Evolutionary conservation across 768 basidiomycete species (phyloP), one percentile per base, ranked within the genome.

Genomic region (Panaeolus papilionaceus): DNA sequence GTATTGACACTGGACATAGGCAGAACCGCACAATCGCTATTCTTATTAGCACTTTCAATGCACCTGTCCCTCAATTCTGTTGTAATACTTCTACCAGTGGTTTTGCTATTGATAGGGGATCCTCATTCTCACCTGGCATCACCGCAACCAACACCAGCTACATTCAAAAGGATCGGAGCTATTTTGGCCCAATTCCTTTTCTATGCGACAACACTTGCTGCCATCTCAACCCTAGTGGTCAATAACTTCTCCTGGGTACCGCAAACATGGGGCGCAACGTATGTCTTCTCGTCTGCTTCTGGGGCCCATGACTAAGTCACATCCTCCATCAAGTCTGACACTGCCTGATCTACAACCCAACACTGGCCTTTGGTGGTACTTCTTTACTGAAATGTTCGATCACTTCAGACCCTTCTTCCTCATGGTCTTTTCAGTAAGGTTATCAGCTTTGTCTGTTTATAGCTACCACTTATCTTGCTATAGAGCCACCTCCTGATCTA

Each of bases 371-470:
- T 95, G 95, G 93, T 99, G 97, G 97, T 99, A 99, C 78, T 99
- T 99, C 82, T 98, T 99, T 80, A 98, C 95, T 11, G 97, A 99
- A 77, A 98, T 98, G 93, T 99, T 99, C 70, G 97, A 98, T 75
- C 93, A 99, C 75, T 99, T 98, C 83, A 84, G 98, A 38, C 88
- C 91, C 4, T 98, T 98, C 81, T 99, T 98, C 84, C 82, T 98
- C 38, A 92, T 96, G 85, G 93, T 93, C 18, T 99, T 98, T 78
- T 93, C 92, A 18, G 96, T 96, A 72, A 61, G 91, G 76, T 40
- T 26, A 49, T 62, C 44, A n/a, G 7, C 1, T 16, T 47, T 7
- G 23, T 70, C n/a, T 44, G 45, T 49, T 0, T 45, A 14, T 23
- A 14, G 4, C 28, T 14, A n/a, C 20, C 33, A 47, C 37, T 61